Base-by-base conservation (phyloP, 129 eudicot species). In the Helianthus annuus region DNA sequence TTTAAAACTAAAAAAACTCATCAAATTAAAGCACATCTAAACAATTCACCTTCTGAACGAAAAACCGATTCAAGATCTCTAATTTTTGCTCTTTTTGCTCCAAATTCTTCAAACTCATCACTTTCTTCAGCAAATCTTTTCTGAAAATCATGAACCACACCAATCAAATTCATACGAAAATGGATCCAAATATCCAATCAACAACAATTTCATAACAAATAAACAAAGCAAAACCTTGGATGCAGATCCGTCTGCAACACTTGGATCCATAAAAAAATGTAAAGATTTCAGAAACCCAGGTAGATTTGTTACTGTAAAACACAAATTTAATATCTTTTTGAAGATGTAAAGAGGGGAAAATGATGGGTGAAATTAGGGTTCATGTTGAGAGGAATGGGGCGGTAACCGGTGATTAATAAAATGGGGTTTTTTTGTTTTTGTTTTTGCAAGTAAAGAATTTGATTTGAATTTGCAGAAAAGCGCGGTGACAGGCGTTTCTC, bases 31-130 rank as follows among this genome's bases (percentile, higher is more conserved):
- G 0, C 44, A 68, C 6, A 66, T 27, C 6, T 8, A 44, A 48
- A 53, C 2, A 46, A 76, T 53, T 12, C 58, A 87, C 96, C 96
- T 80, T 87, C 86, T 2, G 84, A 75, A 12, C 70, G 84, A 79
- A 83, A 71, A 66, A 83, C 77, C 0, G 91, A 84, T 10, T 85
- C 90, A 29, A 87, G 85, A 80, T 89, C 90, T 70, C 79, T 60
- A 78, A 87, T 77, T 78, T 85, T 93, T 15, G 73, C 69, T 66
- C 86, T 79, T 70, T 89, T 89, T 10, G 67, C 75, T 59, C 73
- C 78, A 56, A 57, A 45, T 45, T 82, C 86, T 9, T 76, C 39
- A 36, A 10, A 65, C 69, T 72, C 95, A 52, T 71, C 95, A 71
- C 15, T 68, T 64, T 75, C 93, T 12, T 49, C 79, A 73, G 61